Evolutionary conservation across 2,329 filamentous ascomycete species (phyloP).

Genomic region (Aspergillus eucalypticola): DNA sequence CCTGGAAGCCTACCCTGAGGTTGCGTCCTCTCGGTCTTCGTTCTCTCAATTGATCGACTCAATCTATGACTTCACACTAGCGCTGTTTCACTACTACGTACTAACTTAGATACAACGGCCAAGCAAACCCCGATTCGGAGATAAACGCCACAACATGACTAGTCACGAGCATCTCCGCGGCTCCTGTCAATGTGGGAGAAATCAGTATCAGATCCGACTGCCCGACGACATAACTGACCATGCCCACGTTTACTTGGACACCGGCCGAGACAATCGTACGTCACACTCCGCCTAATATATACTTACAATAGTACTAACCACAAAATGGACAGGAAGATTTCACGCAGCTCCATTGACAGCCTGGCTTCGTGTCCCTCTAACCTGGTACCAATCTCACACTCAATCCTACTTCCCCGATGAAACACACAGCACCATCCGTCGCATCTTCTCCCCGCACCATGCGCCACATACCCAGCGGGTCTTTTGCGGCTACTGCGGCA

Average conservation of each 20-base stretch:
- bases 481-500: slow-evolving; percentile 92
- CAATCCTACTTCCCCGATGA: slow-evolving; percentile 78
- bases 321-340: slow-evolving; percentile 53
- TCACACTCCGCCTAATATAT: slow-evolving; percentile 24
- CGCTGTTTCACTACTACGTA: neutral
- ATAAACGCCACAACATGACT: slow-evolving; percentile 13
- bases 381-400: slow-evolving; percentile 77
- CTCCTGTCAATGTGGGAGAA: slow-evolving; percentile 82
- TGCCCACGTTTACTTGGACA: slow-evolving; percentile 74
- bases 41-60: slow-evolving; percentile 16
- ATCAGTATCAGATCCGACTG: slow-evolving; percentile 73
- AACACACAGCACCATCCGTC: slow-evolving; percentile 64
- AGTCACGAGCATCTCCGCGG: slow-evolving; percentile 62
- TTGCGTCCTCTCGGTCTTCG: neutral
- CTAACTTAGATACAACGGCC: neutral
- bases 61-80: slow-evolving; percentile 14
- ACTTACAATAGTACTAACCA: neutral
- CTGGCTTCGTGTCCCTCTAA: slow-evolving; percentile 78
- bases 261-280: slow-evolving; percentile 70
- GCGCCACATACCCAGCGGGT: slow-evolving; percentile 66
- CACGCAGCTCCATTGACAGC: slow-evolving; percentile 73
- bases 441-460: slow-evolving; percentile 63
- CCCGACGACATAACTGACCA: slow-evolving; percentile 59
- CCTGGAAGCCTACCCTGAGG: neutral
- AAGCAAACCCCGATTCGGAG: neutral